phyloP scores from a whole-genome alignment of 495 filamentous ascomycete genomes.

The Penicillium soppii region DNA sequence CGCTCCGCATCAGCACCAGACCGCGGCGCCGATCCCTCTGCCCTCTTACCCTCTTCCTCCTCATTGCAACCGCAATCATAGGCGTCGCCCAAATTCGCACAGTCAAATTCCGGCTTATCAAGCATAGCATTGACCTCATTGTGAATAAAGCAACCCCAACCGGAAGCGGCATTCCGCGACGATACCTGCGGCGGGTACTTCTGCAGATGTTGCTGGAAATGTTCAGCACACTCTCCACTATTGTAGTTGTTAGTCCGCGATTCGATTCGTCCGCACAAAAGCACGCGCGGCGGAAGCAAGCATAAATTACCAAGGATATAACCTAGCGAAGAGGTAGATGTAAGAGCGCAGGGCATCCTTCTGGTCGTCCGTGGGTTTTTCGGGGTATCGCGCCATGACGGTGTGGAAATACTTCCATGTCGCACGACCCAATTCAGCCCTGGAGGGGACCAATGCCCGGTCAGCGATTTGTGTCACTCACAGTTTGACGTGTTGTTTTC shows the following conservation, averaged over 20 bases:
- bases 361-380: constrained; percentile 79
- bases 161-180: constrained; percentile 76
- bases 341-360: constrained; percentile 79
- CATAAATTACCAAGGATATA: constrained; percentile 89
- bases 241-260: constrained; percentile 11
- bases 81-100: constrained; percentile 81
- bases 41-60: constrained; percentile 46
- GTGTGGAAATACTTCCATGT: constrained; percentile 95
- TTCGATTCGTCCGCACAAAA: neutral
- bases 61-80: constrained; percentile 96
- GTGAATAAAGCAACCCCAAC: constrained; percentile 93
- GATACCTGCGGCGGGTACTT: constrained; percentile 91
- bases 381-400: constrained; percentile 90
- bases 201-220: constrained; percentile 79
- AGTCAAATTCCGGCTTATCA: constrained; percentile 81
- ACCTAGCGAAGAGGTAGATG: constrained; percentile 83
- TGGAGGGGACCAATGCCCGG: constrained; percentile 27
- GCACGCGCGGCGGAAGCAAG: neutral
- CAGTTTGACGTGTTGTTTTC: too few species aligned
- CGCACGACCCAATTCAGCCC: constrained; percentile 83
- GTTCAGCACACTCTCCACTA: constrained; percentile 89
- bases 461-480: constrained; percentile 2
- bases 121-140: constrained; percentile 91
- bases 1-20: constrained; percentile 9
- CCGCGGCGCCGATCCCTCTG: constrained; percentile 5